These are phyloP conservation scores for Triticum aestivum DNA, from an alignment of 176 grass and related monocot genomes.

Conservation along the genomic window IWGSC_CS_RefSeq_v2.1 NC_057801.1:598504508-598505007, in stretches of 20 bases:
- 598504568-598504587: constrained; percentile 34
- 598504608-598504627: background rate
- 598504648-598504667: background rate
- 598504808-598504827: constrained; percentile 6
- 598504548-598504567: background rate
- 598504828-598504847: background rate
- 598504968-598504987: background rate
- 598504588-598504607: background rate
- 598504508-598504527: background rate
- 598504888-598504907: background rate
- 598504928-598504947: background rate
- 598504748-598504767: constrained; percentile 2
- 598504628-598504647: constrained; percentile 22
- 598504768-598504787: constrained; percentile 8
- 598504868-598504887: background rate
- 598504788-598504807: too few species aligned
- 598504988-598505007: background rate
- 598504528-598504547: constrained; percentile 14
- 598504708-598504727: constrained; percentile 11
- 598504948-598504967: background rate
- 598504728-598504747: background rate
- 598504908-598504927: background rate
- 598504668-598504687: constrained; percentile 27
- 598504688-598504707: too few species aligned
- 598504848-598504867: background rate